phyloP scores from a whole-genome alignment of 768 basidiomycete species.

The Mycena polygramma region DNA sequence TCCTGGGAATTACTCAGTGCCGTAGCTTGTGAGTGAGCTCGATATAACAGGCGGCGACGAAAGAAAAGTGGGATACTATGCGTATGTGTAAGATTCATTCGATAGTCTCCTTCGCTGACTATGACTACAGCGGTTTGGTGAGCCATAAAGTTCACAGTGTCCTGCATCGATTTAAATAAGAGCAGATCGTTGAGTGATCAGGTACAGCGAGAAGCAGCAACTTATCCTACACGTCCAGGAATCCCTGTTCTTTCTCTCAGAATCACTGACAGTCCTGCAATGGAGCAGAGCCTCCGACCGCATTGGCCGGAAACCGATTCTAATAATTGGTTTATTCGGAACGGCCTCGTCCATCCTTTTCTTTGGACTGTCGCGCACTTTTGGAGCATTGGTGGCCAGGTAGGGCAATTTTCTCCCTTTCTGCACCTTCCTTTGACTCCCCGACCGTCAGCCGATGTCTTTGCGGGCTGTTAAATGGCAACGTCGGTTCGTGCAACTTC shows the following conservation, averaged over 20 bases:
- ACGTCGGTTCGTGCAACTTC: slow-evolving; percentile 43
- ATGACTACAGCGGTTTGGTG: slow-evolving; percentile 2
- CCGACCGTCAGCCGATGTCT: slow-evolving; percentile 66
- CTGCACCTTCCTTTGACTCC: slow-evolving; percentile 8
- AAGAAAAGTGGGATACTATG: slow-evolving; percentile 76
- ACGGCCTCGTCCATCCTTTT: slow-evolving; percentile 63
- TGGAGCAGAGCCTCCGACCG: slow-evolving; percentile 75
- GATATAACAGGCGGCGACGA: slow-evolving; percentile 74
- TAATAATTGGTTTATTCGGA: slow-evolving; percentile 69
- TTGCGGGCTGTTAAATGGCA: slow-evolving; percentile 76
- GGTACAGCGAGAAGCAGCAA: neutral
- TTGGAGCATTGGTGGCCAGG: slow-evolving; percentile 68
- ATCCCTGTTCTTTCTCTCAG: slow-evolving; percentile 70
- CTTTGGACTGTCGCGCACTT: slow-evolving; percentile 73
- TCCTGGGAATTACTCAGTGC: neutral
- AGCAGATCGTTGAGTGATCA: neutral
- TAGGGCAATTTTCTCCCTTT: slow-evolving; percentile 32
- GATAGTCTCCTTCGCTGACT: slow-evolving; percentile 17
- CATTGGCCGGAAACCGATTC: slow-evolving; percentile 71
- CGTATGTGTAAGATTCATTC: slow-evolving; percentile 52
- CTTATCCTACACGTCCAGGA: slow-evolving; percentile 51
- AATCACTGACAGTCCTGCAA: slow-evolving; percentile 69
- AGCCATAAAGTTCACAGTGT: neutral
- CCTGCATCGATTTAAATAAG: too few relatives aligned
- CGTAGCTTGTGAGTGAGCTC: slow-evolving; percentile 69